Percentiles rank a stretch among this genome's conserved stretches.
These are phyloP conservation scores for Eutypella sp. DNA, from an alignment of 2,329 filamentous ascomycete species.

Conservation along the genomic window DNA sequence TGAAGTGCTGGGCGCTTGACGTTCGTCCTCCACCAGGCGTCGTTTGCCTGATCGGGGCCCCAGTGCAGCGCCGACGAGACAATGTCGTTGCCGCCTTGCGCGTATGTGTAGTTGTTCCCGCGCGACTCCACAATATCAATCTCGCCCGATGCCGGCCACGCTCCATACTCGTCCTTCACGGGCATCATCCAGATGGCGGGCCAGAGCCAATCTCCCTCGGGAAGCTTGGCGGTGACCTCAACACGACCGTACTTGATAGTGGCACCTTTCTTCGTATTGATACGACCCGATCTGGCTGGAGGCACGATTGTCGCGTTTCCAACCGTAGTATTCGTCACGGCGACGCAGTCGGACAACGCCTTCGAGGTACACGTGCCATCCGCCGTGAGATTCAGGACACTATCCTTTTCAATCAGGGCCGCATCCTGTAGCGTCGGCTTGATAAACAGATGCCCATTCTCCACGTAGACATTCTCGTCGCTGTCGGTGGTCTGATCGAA, in stretches of 20 bases:
- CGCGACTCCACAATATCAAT: constrained; percentile 80
- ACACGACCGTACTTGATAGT: constrained; percentile 76
- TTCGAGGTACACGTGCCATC: constrained; percentile 65
- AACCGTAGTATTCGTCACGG: constrained; percentile 64
- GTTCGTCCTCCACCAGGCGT: constrained; percentile 81
- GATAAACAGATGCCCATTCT: constrained; percentile 66
- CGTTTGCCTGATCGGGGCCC: constrained; percentile 66
- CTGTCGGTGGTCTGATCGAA: constrained; percentile 71
- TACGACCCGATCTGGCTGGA: constrained; percentile 70
- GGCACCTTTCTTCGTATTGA: constrained; percentile 67
- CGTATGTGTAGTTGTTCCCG: constrained; percentile 75
- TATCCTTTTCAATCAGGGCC: constrained; percentile 59
- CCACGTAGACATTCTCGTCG: constrained; percentile 69
- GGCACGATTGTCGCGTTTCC: constrained; percentile 71
- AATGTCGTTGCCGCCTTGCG: constrained; percentile 75
- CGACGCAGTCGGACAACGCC: constrained; percentile 56
- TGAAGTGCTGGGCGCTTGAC: constrained; percentile 70
- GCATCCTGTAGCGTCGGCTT: constrained; percentile 72
- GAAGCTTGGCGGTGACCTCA: constrained; percentile 73
- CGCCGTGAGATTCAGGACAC: constrained; percentile 61
- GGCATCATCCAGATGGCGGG: constrained; percentile 92
- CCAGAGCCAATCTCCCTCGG: constrained; percentile 81
- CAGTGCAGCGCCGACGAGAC: constrained; percentile 76
- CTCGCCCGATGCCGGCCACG: constrained; percentile 75
- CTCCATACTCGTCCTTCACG: constrained; percentile 63